phyloP scores from a whole-genome alignment of 2,329 filamentous ascomycete species.

The Purpureocillium lavendulum region DNA sequence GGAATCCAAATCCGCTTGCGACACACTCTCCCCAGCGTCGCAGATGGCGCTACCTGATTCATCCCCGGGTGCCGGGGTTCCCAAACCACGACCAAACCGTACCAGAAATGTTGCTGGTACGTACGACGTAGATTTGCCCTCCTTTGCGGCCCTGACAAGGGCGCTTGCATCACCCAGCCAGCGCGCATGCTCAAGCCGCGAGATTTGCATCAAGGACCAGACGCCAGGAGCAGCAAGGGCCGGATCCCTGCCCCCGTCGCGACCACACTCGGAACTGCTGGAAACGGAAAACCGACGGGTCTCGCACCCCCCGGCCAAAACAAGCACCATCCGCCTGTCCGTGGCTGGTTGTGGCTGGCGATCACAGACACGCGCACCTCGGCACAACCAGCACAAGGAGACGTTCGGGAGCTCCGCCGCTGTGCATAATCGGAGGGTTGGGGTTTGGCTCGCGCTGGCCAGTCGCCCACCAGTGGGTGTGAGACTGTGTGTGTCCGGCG shows the following conservation, averaged over 20 bases:
- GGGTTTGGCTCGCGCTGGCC: background rate
- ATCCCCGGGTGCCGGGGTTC: constrained; percentile 1
- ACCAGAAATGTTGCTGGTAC: too few relatives aligned
- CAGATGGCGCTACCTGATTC: constrained; percentile 1
- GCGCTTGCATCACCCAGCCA: constrained; percentile 2
- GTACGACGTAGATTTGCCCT: too few relatives aligned
- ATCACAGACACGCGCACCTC: constrained; percentile 1
- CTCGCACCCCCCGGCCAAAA: background rate
- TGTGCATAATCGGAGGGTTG: constrained; percentile 8
- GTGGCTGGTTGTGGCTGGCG: constrained; percentile 1
- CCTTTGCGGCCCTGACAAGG: too few relatives aligned
- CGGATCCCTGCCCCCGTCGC: constrained; percentile 3
- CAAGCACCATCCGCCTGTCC: too few relatives aligned
- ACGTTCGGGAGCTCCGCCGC: constrained; percentile 2
- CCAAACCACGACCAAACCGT: too few relatives aligned
- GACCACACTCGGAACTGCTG: constrained; percentile 8
- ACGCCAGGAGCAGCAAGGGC: too few relatives aligned
- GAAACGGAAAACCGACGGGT: constrained; percentile 11
- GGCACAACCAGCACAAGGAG: too few relatives aligned
- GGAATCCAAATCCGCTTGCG: constrained; percentile 12
- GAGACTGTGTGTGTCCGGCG: background rate
- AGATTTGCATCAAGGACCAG: too few relatives aligned
- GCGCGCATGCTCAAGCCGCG: too few relatives aligned
- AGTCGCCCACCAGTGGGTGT: background rate
- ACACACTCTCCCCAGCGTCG: constrained; percentile 2